A percentile compares a stretch with the other conserved stretches of the same genome.
Evolutionary conservation across 805 yeast species (phyloP).

Genomic region (Metschnikowia lochheadii): DNA sequence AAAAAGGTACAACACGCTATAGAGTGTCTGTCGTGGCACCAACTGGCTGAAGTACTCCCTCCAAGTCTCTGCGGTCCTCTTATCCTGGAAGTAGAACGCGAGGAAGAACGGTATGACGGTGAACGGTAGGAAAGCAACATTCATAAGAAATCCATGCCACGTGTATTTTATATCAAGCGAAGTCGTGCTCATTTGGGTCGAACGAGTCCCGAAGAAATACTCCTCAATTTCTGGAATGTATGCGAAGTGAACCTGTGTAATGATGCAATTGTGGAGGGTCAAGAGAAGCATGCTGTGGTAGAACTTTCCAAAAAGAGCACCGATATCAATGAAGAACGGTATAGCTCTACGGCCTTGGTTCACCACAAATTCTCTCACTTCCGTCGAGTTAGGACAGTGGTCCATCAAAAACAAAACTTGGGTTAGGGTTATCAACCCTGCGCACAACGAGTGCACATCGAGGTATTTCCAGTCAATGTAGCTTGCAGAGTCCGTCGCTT

Average conservation of each 20-base stretch:
- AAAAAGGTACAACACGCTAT: neutral
- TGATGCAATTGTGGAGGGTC: neutral
- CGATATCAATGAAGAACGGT: neutral
- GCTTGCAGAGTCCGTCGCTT: neutral
- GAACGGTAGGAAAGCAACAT: conserved; percentile 7
- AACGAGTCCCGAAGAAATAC: conserved; percentile 6
- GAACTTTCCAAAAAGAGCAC: neutral
- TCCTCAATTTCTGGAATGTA: conserved; percentile 7
- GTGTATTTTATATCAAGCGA: neutral
- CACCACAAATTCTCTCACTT: conserved; percentile 6
- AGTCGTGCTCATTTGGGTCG: neutral
- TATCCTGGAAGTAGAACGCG: conserved; percentile 3
- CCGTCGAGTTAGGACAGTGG: conserved; percentile 3
- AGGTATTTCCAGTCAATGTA: conserved; percentile 6
- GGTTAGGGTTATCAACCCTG: conserved; percentile 8
- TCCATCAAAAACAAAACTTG: conserved; percentile 1
- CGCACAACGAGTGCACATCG: conserved; percentile 9
- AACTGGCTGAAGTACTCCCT: neutral
- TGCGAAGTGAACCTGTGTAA: neutral
- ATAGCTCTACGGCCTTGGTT: conserved; percentile 6
- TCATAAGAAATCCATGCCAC: conserved; percentile 13
- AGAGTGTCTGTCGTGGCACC: neutral
- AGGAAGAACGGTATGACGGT: conserved; percentile 11
- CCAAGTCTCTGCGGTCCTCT: neutral
- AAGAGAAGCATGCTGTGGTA: neutral